Percentiles rank a stretch among this genome's conserved stretches.
These are phyloP conservation scores for Lepiota subincarnata DNA, from an alignment of 768 basidiomycete species.

Conservation along the genomic window DNA sequence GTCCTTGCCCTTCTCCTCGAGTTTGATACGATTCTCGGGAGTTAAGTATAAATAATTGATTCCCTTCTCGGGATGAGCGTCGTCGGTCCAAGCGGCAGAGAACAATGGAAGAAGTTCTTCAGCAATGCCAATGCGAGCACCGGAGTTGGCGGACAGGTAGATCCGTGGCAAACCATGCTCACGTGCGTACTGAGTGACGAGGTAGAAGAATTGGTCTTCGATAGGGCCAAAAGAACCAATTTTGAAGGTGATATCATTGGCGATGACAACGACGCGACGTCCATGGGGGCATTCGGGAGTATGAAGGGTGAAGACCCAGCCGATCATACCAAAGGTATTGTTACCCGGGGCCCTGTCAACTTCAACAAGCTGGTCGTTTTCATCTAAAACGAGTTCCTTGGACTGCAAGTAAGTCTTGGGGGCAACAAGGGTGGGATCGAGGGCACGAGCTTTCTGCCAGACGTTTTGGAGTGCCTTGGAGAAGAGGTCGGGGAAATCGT, in stretches of 20 bases:
- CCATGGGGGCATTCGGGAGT: conserved; percentile 93
- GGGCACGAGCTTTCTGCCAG: conserved; percentile 72
- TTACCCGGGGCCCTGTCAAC: conserved; percentile 91
- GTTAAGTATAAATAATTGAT: conserved; percentile 95
- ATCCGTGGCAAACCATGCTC: conserved; percentile 86
- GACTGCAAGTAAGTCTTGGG: conserved; percentile 82
- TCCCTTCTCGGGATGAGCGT: conserved; percentile 85
- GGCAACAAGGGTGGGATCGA: conserved; percentile 59
- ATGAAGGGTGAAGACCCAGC: conserved; percentile 88
- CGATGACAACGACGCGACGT: conserved; percentile 82
- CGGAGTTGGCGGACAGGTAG: conserved; percentile 98
- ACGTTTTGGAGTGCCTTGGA: conserved; percentile 93
- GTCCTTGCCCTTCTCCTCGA: conserved; percentile 79
- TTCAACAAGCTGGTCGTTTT: conserved; percentile 85
- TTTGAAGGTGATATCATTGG: conserved; percentile 98
- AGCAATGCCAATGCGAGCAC: conserved; percentile 92
- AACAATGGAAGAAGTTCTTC: conserved; percentile 89
- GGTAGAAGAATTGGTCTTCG: conserved; percentile 96
- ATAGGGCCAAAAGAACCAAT: conserved; percentile 96
- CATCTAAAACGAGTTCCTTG: conserved; percentile 90
- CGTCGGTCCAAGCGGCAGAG: conserved; percentile 88
- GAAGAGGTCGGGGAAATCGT: conserved; percentile 99
- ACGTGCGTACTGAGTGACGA: conserved; percentile 91
- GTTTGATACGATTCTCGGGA: conserved; percentile 82
- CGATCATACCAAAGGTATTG: conserved; percentile 97